Base-by-base conservation (phyloP, 768 basidiomycete genomes). In the Collybia nuda region DNA sequence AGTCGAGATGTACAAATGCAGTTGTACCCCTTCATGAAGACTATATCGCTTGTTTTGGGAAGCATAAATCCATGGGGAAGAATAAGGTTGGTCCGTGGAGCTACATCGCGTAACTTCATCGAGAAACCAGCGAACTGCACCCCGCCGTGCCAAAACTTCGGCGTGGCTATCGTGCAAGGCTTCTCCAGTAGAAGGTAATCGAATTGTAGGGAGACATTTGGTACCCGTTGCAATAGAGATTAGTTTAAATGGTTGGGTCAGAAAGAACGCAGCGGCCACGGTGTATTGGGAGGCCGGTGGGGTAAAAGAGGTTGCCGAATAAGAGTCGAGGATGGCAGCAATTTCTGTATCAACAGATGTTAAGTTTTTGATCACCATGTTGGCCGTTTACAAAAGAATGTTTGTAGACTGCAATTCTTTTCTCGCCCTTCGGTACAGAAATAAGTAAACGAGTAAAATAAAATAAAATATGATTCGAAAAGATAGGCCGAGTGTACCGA, bases 111-210 rank as follows among this genome's bases (percentile, higher is more conserved):
- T 53, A 14, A 86, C 73, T 65, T 97, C 90, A 50, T 87, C 82
- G 26, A 93, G 65, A 41, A 93, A 70, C 92, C 93, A 98, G 21
- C 85, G 77, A 38, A 86, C 63, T 0, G 87, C 83, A 7, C 86
- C 85, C 24, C 95, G 77, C 17, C 92, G 79, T 1, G 93, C 93
- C n/a, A 97, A 74, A 18, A 95, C 81, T 67, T 98, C 95, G 8
- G 95, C 95, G 65, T 98, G 95, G 46, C 81, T 86, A 60, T 97
- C 95, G 60, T 95, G 93, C 15, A 97, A 56, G 1, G 83, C 77
- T 60, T 96, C 92, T 0, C 95, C 95, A 23, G 74, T 72, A 5
- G 66, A 58, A 0, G 93, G 84, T 0, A 93, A 71, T 47, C 77
- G 77, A 3, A 62, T 58, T 3, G 69, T 76, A 2, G 95, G 90